These are phyloP conservation scores for Circinella umbellata DNA, from an alignment of 371 early-diverging fungal species.

Conservation along the genomic window DNA sequence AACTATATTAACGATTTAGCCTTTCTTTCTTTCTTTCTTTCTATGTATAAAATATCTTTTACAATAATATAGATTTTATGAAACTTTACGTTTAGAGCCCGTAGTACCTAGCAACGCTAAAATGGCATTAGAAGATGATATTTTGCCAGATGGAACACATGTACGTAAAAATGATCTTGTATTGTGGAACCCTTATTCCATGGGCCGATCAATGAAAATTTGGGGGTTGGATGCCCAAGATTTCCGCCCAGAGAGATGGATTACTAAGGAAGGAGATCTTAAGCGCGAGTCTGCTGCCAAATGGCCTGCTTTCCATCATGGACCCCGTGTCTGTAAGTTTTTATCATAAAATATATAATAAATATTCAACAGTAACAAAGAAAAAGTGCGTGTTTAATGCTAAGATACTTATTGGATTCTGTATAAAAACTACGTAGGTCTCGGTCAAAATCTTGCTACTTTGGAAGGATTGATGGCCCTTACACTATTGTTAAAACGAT, in stretches of 20 bases:
- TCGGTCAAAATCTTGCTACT: slow-evolving; percentile 56
- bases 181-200: slow-evolving; percentile 54
- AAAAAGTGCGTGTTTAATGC: too few relatives aligned
- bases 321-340: slow-evolving; percentile 39
- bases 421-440: neutral
- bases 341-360: neutral
- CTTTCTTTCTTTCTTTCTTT: neutral
- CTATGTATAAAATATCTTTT: neutral
- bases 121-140: slow-evolving; percentile 65
- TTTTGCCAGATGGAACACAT: slow-evolving; percentile 70
- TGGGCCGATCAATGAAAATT: slow-evolving; percentile 50
- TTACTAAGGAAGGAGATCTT: slow-evolving; percentile 31
- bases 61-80: slow-evolving; percentile 57
- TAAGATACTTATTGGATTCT: too few relatives aligned
- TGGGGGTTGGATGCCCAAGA: slow-evolving; percentile 68
- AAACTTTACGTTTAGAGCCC: slow-evolving; percentile 74
- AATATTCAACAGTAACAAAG: neutral
- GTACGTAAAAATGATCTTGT: slow-evolving; percentile 60
- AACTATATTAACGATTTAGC: too few relatives aligned
- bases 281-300: slow-evolving; percentile 32
- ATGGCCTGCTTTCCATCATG: slow-evolving; percentile 63
- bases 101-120: slow-evolving; percentile 73
- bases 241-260: slow-evolving; percentile 70
- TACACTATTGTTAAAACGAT: slow-evolving; percentile 48
- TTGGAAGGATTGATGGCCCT: slow-evolving; percentile 57